These are phyloP conservation scores for Pestalotiopsis sp. DNA, from an alignment of 2,329 filamentous ascomycete genomes.

Conservation along the genomic window DNA sequence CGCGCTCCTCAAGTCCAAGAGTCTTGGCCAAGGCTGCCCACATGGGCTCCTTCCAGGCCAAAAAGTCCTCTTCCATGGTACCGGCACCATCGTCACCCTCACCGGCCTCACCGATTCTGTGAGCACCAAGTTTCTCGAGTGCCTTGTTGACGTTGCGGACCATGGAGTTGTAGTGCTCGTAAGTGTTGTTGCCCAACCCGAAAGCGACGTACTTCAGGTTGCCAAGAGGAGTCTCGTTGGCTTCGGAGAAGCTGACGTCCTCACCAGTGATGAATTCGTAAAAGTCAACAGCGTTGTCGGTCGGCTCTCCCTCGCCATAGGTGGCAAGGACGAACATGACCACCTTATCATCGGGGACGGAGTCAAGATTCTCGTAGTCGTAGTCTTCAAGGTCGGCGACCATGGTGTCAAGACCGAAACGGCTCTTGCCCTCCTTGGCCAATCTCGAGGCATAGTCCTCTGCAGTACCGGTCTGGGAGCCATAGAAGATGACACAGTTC, in stretches of 20 bases:
- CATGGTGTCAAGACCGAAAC: slow-evolving; percentile 97
- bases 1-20: slow-evolving; percentile 91
- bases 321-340: slow-evolving; percentile 96
- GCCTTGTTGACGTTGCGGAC: slow-evolving; percentile 87
- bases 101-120: slow-evolving; percentile 83
- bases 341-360: slow-evolving; percentile 84
- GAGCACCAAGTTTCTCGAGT: slow-evolving; percentile 79
- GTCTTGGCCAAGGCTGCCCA: slow-evolving; percentile 83
- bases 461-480: slow-evolving; percentile 96
- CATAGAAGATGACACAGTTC: slow-evolving; percentile 98
- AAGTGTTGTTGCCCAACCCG: slow-evolving; percentile 97
- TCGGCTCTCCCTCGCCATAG: slow-evolving; percentile 97
- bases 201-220: slow-evolving; percentile 95
- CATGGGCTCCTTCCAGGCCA: slow-evolving; percentile 99
- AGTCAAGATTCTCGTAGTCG: slow-evolving; percentile 92
- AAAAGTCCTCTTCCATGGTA: slow-evolving; percentile 99
- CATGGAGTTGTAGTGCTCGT: slow-evolving; percentile 99
- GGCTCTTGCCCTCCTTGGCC: slow-evolving; percentile 95
- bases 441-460: slow-evolving; percentile 97
- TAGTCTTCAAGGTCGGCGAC: slow-evolving; percentile 97
- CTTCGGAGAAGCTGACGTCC: slow-evolving; percentile 78
- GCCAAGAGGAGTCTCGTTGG: slow-evolving; percentile 71
- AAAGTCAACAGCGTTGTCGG: slow-evolving; percentile 98
- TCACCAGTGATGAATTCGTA: slow-evolving; percentile 93
- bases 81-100: slow-evolving; percentile 97